Evolutionary conservation across 2,329 filamentous ascomycete genomes (phyloP).

Genomic region (Phyllosticta citribraziliensis): DNA sequence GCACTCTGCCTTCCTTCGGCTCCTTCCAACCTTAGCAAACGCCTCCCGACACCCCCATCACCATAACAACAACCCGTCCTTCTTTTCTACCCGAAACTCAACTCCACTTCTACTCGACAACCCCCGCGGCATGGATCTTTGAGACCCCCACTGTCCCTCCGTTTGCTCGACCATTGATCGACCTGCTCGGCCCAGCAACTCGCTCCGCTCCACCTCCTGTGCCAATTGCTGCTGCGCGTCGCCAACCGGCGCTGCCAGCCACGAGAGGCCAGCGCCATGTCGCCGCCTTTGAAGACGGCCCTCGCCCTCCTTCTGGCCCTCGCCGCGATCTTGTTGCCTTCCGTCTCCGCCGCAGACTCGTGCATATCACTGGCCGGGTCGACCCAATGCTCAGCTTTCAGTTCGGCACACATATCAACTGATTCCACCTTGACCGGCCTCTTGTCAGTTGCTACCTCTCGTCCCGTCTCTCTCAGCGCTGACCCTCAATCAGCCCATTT

Average conservation of each 20-base stretch:
- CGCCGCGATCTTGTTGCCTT: neutral
- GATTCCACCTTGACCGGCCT: slow-evolving; percentile 46
- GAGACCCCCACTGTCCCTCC: neutral
- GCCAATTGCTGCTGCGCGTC: neutral
- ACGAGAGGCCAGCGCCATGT: neutral
- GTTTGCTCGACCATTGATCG: neutral
- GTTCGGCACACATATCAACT: slow-evolving; percentile 61
- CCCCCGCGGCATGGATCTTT: neutral
- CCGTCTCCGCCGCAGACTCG: neutral
- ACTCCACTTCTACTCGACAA: neutral
- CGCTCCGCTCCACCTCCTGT: neutral
- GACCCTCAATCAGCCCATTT: slow-evolving; percentile 56
- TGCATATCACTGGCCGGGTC: slow-evolving; percentile 64
- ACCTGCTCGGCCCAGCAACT: neutral
- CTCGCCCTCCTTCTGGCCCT: neutral
- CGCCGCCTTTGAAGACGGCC: neutral
- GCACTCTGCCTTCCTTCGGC: neutral
- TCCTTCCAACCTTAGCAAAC: neutral
- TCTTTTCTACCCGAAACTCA: neutral
- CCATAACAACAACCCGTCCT: neutral
- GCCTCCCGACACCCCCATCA: neutral
- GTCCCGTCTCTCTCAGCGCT: slow-evolving; percentile 8
- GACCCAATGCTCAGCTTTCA: slow-evolving; percentile 61
- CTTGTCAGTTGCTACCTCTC: slow-evolving; percentile 43
- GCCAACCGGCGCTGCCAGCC: neutral